A percentile compares a stretch with the other conserved stretches of the same genome.
phyloP scores from a whole-genome alignment of 495 filamentous ascomycete genomes.

The Alectoria sarmentosa region DNA sequence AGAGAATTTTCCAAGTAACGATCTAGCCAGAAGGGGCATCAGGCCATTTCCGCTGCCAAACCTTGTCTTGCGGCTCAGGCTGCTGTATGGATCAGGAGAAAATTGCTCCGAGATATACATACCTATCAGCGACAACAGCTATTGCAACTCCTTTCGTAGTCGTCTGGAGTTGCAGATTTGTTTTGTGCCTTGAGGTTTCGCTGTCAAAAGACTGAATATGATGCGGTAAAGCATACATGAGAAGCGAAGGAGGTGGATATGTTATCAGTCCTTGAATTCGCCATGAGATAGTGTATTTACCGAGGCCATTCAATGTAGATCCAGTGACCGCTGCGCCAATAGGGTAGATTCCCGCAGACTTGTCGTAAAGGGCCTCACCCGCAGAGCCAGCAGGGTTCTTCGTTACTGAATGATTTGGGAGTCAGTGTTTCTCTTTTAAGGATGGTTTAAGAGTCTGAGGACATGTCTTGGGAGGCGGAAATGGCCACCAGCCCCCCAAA shows the following conservation, averaged over 20 bases:
- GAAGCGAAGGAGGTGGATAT: conserved; percentile 34
- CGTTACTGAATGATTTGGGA: too few species aligned
- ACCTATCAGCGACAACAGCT: conserved; percentile 58
- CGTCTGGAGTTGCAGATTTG: conserved; percentile 59
- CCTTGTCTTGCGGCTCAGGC: background rate
- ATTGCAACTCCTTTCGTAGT: conserved; percentile 80
- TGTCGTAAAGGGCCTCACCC: conserved; percentile 67
- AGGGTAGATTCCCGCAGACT: conserved; percentile 67
- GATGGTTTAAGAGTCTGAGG: too few species aligned
- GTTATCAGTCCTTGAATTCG: conserved; percentile 53
- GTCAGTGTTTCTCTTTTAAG: too few species aligned
- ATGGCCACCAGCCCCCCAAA: too few species aligned
- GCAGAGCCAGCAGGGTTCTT: conserved; percentile 56
- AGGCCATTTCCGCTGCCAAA: background rate
- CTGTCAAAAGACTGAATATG: conserved; percentile 68
- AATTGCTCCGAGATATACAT: background rate
- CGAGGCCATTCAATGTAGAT: conserved; percentile 47
- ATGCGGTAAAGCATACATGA: conserved; percentile 90
- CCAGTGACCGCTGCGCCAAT: conserved; percentile 56
- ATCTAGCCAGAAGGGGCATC: background rate
- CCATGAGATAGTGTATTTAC: conserved; percentile 68
- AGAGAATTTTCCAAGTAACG: background rate
- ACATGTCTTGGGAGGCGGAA: too few species aligned
- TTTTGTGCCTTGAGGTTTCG: conserved; percentile 46
- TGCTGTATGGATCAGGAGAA: background rate